phyloP scores from a whole-genome alignment of 1,284 basidiomycete species.

The Ustilago curta region DNA sequence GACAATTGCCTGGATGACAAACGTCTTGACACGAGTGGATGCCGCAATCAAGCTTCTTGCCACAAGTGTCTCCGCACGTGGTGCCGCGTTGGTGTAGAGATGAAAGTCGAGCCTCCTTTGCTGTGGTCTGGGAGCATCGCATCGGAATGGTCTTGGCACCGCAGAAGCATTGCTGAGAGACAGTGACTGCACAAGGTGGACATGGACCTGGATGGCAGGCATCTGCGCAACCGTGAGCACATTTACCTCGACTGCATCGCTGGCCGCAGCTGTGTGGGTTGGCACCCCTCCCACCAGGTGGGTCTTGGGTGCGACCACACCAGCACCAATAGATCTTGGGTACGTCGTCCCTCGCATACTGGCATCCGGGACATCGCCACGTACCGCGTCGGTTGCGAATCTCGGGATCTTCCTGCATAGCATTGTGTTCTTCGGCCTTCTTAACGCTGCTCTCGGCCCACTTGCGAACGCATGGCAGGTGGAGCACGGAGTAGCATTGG shows the following conservation, averaged over 20 bases:
- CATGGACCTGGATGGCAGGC: constrained; percentile 67
- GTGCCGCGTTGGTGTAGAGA: constrained; percentile 44
- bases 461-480: constrained; percentile 63
- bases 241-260: constrained; percentile 56
- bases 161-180: constrained; percentile 66
- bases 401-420: constrained; percentile 65
- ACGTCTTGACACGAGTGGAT: constrained; percentile 53
- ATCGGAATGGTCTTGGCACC: constrained; percentile 55
- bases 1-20: constrained; percentile 63
- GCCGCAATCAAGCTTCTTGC: constrained; percentile 61
- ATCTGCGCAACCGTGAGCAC: constrained; percentile 63
- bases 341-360: constrained; percentile 58
- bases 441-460: constrained; percentile 67
- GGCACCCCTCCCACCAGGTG: constrained; percentile 44
- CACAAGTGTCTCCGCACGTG: constrained; percentile 62
- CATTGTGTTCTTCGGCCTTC: constrained; percentile 65
- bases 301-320: constrained; percentile 61
- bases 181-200: constrained; percentile 64
- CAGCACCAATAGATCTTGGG: constrained; percentile 67
- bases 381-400: constrained; percentile 59
- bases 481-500: constrained; percentile 65
- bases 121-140: constrained; percentile 63
- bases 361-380: constrained; percentile 68
- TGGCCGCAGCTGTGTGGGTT: constrained; percentile 65
- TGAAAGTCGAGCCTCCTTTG: constrained; percentile 34